Percentiles rank a stretch among this genome's conserved stretches.
Conservation (phyloP, 805 yeast genomes). For the Schwanniomyces pseudopolymorphus region DNA sequence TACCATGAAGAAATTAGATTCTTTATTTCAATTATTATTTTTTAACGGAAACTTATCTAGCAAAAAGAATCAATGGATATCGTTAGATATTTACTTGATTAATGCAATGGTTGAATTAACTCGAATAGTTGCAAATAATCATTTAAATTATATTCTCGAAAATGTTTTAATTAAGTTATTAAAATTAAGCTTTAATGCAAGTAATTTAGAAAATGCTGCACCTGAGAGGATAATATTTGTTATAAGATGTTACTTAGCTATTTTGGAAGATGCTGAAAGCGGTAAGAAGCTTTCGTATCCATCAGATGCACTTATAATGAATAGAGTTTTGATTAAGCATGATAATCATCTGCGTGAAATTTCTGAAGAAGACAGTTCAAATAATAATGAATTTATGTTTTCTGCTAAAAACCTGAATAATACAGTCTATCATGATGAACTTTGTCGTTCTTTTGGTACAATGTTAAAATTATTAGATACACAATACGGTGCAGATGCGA, state of each 20-base stretch:
- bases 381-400: slow-evolving; percentile 33
- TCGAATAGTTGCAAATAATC: slow-evolving; percentile 76
- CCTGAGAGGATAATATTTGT: slow-evolving; percentile 74
- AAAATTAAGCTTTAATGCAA: slow-evolving; percentile 57
- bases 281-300: slow-evolving; percentile 74
- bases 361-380: slow-evolving; percentile 1
- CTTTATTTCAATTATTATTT: slow-evolving; percentile 57
- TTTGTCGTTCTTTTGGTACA: slow-evolving; percentile 55
- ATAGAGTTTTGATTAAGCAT: not conserved
- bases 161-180: slow-evolving; percentile 72
- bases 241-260: slow-evolving; percentile 67
- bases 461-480: slow-evolving; percentile 61
- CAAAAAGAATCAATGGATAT: slow-evolving; percentile 75
- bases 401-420: slow-evolving; percentile 47
- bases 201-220: slow-evolving; percentile 55
- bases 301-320: slow-evolving; percentile 42
- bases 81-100: slow-evolving; percentile 59
- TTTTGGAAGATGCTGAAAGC: slow-evolving; percentile 59
- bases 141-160: slow-evolving; percentile 77
- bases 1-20: slow-evolving; percentile 75
- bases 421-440: slow-evolving; percentile 65
- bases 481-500: slow-evolving; percentile 45
- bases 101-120: slow-evolving; percentile 69
- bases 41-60: slow-evolving; percentile 37
- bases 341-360: not conserved